Percentiles rank a stretch among this genome's conserved stretches.
These are phyloP conservation scores for Angomonas ambiguus DNA, from an alignment of 208 protist genomes.

Conservation along the genomic window DNA sequence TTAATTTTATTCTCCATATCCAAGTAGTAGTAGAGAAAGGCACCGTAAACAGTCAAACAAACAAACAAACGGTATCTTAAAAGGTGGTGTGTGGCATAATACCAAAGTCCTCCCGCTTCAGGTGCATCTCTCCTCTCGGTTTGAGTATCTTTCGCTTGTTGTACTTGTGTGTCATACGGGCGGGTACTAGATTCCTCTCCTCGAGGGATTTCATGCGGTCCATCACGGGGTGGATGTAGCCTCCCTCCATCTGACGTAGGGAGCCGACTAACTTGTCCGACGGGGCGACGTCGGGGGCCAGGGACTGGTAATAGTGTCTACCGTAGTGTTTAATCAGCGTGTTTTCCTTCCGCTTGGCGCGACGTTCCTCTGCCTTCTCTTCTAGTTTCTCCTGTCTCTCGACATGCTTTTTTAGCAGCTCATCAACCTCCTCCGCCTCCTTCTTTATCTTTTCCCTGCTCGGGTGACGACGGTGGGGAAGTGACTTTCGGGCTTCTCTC, in stretches of 20 bases:
- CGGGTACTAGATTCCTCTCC: constrained; percentile 86
- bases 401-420: constrained; percentile 34
- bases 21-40: constrained; percentile 1
- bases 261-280: constrained; percentile 73
- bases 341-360: constrained; percentile 51
- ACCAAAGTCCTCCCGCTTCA: constrained; percentile 83
- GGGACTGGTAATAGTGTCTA: constrained; percentile 74
- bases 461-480: constrained; percentile 76
- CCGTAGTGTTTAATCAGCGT: constrained; percentile 77
- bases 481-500: constrained; percentile 34
- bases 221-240: constrained; percentile 64
- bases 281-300: constrained; percentile 69
- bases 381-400: constrained; percentile 34
- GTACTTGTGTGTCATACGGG: constrained; percentile 83
- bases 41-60: not conserved
- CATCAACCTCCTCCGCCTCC: constrained; percentile 58
- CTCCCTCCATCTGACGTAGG: constrained; percentile 68
- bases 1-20: not conserved
- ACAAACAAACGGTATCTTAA: constrained; percentile 19
- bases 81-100: constrained; percentile 73
- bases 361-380: constrained; percentile 32
- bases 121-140: constrained; percentile 78
- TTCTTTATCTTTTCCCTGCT: constrained; percentile 37
- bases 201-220: constrained; percentile 90
- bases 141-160: constrained; percentile 88